Evolutionary conservation across 768 basidiomycete species (phyloP).

Genomic region (Tylopilus plumbeoviolaceoides): DNA sequence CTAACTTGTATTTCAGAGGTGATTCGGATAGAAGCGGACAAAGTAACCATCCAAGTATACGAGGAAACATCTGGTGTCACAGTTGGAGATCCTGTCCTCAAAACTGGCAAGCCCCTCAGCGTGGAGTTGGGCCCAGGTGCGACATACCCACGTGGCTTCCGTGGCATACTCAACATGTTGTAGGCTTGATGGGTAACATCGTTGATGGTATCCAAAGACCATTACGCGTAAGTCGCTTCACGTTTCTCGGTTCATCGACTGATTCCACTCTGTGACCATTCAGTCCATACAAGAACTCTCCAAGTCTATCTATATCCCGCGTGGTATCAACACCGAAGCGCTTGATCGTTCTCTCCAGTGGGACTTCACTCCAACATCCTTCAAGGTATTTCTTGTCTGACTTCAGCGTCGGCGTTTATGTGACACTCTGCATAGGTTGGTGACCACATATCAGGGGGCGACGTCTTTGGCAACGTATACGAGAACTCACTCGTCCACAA

Average conservation of each 20-base stretch:
- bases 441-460: slow-evolving; percentile 96
- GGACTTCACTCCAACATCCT: slow-evolving; percentile 88
- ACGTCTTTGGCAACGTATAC: slow-evolving; percentile 92
- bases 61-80: slow-evolving; percentile 99
- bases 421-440: slow-evolving; percentile 57
- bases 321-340: slow-evolving; percentile 96
- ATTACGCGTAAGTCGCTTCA: slow-evolving; percentile 56
- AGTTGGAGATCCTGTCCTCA: slow-evolving; percentile 95
- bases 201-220: slow-evolving; percentile 97
- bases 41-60: slow-evolving; percentile 98
- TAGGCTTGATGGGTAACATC: slow-evolving; percentile 99
- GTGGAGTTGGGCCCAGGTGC: slow-evolving; percentile 96
- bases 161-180: neutral
- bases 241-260: neutral
- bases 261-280: slow-evolving; percentile 7
- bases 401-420: slow-evolving; percentile 2
- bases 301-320: slow-evolving; percentile 98
- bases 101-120: slow-evolving; percentile 96
- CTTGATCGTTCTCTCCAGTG: slow-evolving; percentile 85
- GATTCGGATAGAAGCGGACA: slow-evolving; percentile 96
- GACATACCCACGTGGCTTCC: slow-evolving; percentile 15
- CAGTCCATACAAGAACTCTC: slow-evolving; percentile 93
- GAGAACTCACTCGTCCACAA: slow-evolving; percentile 96
- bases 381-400: slow-evolving; percentile 49
- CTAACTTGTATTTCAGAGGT: slow-evolving; percentile 66